Evolutionary conservation across 2,329 filamentous ascomycete species (phyloP).

Genomic region (Talaromyces sp.): DNA sequence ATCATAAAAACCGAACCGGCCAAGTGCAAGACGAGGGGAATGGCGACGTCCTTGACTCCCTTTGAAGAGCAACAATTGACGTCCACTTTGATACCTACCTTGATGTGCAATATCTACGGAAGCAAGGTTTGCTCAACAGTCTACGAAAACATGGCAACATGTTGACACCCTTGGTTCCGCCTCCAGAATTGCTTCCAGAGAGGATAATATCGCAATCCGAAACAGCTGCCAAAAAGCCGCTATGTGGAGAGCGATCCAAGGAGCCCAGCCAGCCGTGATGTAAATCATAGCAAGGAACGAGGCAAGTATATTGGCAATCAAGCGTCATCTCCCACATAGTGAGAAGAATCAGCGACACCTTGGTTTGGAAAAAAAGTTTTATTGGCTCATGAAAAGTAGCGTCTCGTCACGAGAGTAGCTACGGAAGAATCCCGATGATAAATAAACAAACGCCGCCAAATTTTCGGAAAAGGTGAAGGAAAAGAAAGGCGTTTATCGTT

Average conservation of each 20-base stretch:
- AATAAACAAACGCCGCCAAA: not conserved
- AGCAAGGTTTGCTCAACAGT: conserved; percentile 12
- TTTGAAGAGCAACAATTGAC: not conserved
- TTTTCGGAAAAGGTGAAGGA: not conserved
- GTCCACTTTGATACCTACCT: not conserved
- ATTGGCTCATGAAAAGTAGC: conserved; percentile 17
- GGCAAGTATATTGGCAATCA: conserved; percentile 66
- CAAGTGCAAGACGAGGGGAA: conserved; percentile 39
- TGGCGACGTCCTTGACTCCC: conserved; percentile 40
- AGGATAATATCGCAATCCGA: not conserved
- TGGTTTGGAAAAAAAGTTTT: conserved; percentile 37
- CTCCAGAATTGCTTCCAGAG: not conserved
- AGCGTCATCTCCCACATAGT: conserved; percentile 63
- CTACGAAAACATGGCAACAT: conserved; percentile 15
- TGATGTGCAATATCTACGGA: conserved; percentile 1
- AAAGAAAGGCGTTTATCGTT: conserved; percentile 19
- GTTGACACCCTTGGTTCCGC: not conserved
- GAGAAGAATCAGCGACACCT: conserved; percentile 87
- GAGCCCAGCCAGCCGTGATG: not conserved
- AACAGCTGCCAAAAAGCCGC: not conserved
- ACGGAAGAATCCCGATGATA: not conserved
- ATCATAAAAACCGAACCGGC: not conserved
- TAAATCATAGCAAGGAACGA: conserved; percentile 4
- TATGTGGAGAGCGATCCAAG: not conserved
- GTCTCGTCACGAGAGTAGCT: conserved; percentile 17